Evolutionary conservation across 2,329 filamentous ascomycete genomes (phyloP).

Genomic region (Pseudonectria buxi): DNA sequence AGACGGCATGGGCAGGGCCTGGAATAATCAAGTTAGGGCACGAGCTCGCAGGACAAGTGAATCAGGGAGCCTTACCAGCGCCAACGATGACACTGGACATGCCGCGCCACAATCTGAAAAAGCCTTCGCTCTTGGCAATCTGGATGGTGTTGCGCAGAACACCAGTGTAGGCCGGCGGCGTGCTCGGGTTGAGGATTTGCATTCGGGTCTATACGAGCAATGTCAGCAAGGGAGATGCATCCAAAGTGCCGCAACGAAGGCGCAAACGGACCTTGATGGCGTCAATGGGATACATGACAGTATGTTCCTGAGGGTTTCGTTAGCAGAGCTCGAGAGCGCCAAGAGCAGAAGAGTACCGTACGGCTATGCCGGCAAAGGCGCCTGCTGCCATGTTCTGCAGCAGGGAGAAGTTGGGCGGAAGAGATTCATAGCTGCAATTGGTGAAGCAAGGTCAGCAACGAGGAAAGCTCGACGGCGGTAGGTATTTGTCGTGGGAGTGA

Average conservation of each 20-base stretch:
- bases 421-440: constrained; percentile 70
- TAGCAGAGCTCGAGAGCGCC: neutral
- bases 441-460: constrained; percentile 2
- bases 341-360: constrained; percentile 37
- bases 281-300: constrained; percentile 98
- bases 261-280: constrained; percentile 72
- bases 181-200: constrained; percentile 85
- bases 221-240: constrained; percentile 9
- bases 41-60: neutral
- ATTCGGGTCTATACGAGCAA: constrained; percentile 83
- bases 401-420: constrained; percentile 91
- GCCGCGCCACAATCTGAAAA: constrained; percentile 89
- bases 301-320: constrained; percentile 66
- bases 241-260: too few relatives aligned
- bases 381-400: constrained; percentile 92
- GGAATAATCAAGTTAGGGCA: constrained; percentile 14
- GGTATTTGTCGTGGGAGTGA: neutral
- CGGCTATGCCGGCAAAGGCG: constrained; percentile 93
- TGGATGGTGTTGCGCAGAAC: constrained; percentile 88
- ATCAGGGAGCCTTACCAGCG: constrained; percentile 58
- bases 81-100: constrained; percentile 94
- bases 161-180: constrained; percentile 76
- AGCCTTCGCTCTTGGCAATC: constrained; percentile 83
- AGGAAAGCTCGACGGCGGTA: neutral
- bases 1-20: constrained; percentile 96